phyloP scores from a whole-genome alignment of 768 basidiomycete genomes.

The Kwoniella heveanensis region DNA sequence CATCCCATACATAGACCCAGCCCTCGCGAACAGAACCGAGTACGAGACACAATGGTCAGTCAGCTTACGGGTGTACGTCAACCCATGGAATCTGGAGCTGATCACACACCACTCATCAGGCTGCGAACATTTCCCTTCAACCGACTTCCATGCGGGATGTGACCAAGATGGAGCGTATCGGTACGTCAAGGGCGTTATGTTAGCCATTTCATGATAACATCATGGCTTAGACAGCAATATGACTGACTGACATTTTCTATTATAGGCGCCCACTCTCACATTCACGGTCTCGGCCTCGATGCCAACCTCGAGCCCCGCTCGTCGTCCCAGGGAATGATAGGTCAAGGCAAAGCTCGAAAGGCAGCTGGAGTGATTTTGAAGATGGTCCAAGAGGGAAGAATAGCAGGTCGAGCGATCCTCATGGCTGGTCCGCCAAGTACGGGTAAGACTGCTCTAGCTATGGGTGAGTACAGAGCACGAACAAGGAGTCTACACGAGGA shows the following conservation, averaged over 20 bases:
- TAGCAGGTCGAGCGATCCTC: constrained; percentile 92
- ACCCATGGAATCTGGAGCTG: not conserved
- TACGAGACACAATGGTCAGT: constrained; percentile 1
- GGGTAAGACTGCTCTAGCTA: constrained; percentile 96
- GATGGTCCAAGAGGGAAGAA: constrained; percentile 95
- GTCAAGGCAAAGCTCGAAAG: constrained; percentile 92
- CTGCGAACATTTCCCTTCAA: constrained; percentile 53
- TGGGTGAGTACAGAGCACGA: constrained; percentile 64
- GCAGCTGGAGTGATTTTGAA: constrained; percentile 96
- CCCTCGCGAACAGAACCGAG: no score
- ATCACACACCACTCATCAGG: constrained; percentile 23
- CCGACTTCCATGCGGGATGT: constrained; percentile 48
- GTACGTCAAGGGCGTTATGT: constrained; percentile 39
- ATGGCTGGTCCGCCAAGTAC: constrained; percentile 97
- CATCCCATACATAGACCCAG: no score
- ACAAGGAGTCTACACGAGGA: not conserved
- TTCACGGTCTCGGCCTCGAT: constrained; percentile 91
- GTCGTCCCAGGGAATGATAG: constrained; percentile 90
- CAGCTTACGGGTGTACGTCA: no score
- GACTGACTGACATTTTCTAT: not conserved
- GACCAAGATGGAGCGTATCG: constrained; percentile 58
- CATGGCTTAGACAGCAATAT: not conserved
- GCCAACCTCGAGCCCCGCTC: constrained; percentile 81
- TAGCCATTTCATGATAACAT: no score
- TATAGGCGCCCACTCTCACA: constrained; percentile 67